Percentiles rank a stretch among this genome's conserved stretches.
Evolutionary conservation across 1,139 yeast species (phyloP).

Genomic region (Candida albicans): DNA sequence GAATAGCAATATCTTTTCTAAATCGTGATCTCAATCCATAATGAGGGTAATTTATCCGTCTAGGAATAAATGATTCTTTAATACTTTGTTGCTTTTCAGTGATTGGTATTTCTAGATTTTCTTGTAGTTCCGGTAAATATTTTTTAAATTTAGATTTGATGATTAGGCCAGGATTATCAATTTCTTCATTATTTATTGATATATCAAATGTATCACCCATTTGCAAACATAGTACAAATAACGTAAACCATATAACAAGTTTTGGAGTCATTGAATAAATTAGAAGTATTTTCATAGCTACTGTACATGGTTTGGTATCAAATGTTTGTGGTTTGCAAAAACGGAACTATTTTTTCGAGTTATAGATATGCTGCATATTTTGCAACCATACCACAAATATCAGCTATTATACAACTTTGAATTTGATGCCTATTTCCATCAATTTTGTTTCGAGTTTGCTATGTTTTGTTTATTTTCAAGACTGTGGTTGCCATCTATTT

Average conservation of each 20-base stretch:
- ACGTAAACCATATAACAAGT: neutral
- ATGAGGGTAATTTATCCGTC: conserved; percentile 4
- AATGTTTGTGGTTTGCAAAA: too few relatives aligned
- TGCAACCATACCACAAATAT: conserved; percentile 6
- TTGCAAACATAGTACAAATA: neutral
- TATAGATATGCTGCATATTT: neutral
- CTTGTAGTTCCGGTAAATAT: conserved; percentile 14
- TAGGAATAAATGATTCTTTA: conserved; percentile 14
- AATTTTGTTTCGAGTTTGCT: too few relatives aligned
- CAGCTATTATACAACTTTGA: too few relatives aligned
- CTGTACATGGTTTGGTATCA: too few relatives aligned
- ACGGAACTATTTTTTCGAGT: too few relatives aligned
- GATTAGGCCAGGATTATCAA: conserved; percentile 11
- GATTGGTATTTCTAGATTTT: conserved; percentile 15
- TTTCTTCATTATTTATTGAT: conserved; percentile 12
- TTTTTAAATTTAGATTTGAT: conserved; percentile 15
- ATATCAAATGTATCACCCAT: conserved; percentile 7
- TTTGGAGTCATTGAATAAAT: neutral
- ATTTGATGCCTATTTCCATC: too few relatives aligned
- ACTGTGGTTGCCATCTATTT: too few relatives aligned
- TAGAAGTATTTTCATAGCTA: too few relatives aligned
- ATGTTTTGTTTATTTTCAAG: too few relatives aligned
- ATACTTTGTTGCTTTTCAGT: conserved; percentile 11
- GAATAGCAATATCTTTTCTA: conserved; percentile 7
- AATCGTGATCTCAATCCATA: conserved; percentile 9